Base-by-base conservation (phyloP, 352 stramenopile species). In the Pythium folliculosum region DNA sequence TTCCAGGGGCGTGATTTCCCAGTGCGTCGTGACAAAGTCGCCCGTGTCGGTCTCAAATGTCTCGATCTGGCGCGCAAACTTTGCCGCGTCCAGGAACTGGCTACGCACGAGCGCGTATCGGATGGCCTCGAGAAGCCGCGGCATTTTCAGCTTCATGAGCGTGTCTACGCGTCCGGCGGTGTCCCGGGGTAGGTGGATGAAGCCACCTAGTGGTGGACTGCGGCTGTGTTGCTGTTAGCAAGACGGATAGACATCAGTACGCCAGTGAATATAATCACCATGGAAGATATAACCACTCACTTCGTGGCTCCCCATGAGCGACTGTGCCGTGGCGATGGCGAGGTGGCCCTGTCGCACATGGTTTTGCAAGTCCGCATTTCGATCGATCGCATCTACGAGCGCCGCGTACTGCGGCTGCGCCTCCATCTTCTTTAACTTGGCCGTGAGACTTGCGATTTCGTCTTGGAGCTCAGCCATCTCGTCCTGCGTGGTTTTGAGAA, bases 381-480 rank as follows among this genome's bases (percentile, higher is more conserved):
- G 21, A 19, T 56, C 43, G 3, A 63, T 22, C 5, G 45, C 23
- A 6, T 54, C 22, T 0, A n/a, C n/a, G 1, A 67, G 21, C 25
- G 57, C 37, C 47, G 13, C 19, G 9, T 40, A 35, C 19, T n/a
- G 13, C 3, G 49, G 38, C 17, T 60, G 10, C 17, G 21, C 0
- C 27, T 67, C 23, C 35, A 60, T 17, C 16, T 17, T 51, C 38
- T 53, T 22, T 8, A 67, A 5, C 38, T 53, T 60, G 40, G 47
- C 43, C 22, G 54, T 44, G 9, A 67, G 40, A 13, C 9, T 13
- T 3, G 51, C 50, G 13, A 67, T 60, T 40, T 67, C 61, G 0
- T 61, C n/a, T 9, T 67, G 51, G 4, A 67, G 40, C n/a, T 25
- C 7, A 0, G 51, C 50, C 51, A 67, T 60, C 43, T 67, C 61